Evolutionary conservation across 768 basidiomycete genomes (phyloP), one percentile per base, ranked within the genome.

Genomic region (Brasilioporus rufonigricans): DNA sequence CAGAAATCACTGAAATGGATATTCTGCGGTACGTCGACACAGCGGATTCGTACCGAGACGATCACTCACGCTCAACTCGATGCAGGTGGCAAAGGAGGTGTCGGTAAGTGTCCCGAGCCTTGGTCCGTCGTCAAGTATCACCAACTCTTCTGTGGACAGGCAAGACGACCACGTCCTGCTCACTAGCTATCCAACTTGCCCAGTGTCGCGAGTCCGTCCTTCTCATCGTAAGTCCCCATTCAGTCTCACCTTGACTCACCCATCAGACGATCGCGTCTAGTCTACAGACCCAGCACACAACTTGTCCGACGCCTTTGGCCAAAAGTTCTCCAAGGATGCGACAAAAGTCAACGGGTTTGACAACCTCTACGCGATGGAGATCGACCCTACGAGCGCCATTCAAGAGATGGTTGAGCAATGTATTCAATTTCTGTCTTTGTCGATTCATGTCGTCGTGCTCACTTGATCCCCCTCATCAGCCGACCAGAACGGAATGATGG

Each of bases 231-330:
- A 65, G 91, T 36, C 14, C 16, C 24, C 21, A 2, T 5, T 18
- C 24, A 11, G 21, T 48, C 16, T 44, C 47, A 13, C 50, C 40
- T 46, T 44, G 2, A 36, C 24, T 31, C 48, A 43, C 46, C 11
- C 49, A 27, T 36, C 44, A n/a, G 21, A 50, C 44, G 38, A 23
- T 55, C 19, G 8, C 49, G 10, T 29, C 47, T 53, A 97, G 93
- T 98, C 96, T 9, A 99, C 97, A 9, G 97, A 99, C 74, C 97
- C 97, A n/a, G 97, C 97, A 35, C 97, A 99, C 78, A 99, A 99
- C 73, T 77, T 99, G 39, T 98, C 95, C 11, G 96, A 99, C 73
- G 93, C 97, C 16, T 98, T 98, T 71, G 91, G 93, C 21, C 97
- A 99, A 69, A 98, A 99, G 76, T 99, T 99, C 76, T 93, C 91